Evolutionary conservation across 768 basidiomycete species (phyloP), one percentile per base, ranked within the genome.

Genomic region (Boletus vermiculosoides): DNA sequence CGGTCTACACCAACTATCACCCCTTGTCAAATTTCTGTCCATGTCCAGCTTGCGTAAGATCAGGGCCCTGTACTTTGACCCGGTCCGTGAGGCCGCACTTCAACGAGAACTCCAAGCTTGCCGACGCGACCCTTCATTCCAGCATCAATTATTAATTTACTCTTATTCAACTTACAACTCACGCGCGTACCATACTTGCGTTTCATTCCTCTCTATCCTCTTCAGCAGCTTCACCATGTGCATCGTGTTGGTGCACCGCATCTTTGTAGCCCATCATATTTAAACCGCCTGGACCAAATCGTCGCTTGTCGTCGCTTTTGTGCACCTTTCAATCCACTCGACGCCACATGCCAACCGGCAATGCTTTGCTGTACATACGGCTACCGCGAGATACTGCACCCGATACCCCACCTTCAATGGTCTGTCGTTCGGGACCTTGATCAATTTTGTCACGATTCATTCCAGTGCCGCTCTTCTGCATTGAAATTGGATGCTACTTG

Each of bases 111-210:
- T 18, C 9, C 16, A 23, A 36, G 1, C 33, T 52, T 55, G 59
- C 59, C 59, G 59, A 60, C 18, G 8, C 49, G 59, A 50, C 59
- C 59, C 53, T 61, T 47, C 55, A 61, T 61, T 60, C 44, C 33
- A 30, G 0, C 37, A 34, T 23, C 25, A 3, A 31, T 44, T 2
- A 33, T 55, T 12, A 16, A 20, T 5, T 5, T 23, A 3, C 12
- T 34, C 33, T n/a, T 44, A 40, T 49, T 20, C 16, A 16, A 18
- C 5, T 33, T 33, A n/a, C 36, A 46, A 46, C n/a, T 11, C 6
- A 18, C 11, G 4, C 36, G 36, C 25, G 10, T 30, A 11, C 4
- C 50, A 46, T n/a, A 6, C 22, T 34, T 18, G 18, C 12, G 12
- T 12, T 57, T 34, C 60, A 48, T 63, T 58, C 40, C 28, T 42